Base-by-base conservation (phyloP, 2,329 filamentous ascomycete genomes). In the Colletotrichum sp. region DNA sequence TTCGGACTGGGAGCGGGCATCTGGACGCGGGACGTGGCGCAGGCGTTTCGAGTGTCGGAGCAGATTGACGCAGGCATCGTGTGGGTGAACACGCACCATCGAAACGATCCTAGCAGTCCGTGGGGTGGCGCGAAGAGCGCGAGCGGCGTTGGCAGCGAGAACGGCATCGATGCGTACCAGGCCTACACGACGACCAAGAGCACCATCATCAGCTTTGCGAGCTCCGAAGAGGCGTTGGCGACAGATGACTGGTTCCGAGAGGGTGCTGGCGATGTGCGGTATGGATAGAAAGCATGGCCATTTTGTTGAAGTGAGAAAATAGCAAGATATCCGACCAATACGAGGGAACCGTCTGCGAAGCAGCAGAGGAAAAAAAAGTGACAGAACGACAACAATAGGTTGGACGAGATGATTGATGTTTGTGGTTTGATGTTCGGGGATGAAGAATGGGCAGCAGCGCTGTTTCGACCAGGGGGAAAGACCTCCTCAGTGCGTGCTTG, bases 1-100 rank as follows among this genome's bases (percentile, higher is more conserved):
- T 96, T 95, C 83, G 94, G 94, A 77, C 90, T 97, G 32, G 94
- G 94, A 70, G 93, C 94, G 28, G 94, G 92, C 30, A 88, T 96
- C 24, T 95, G 95, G 91, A 96, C 94, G 34, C 90, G 86, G 77
- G 93, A 95, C 83, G 87, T 96, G 81, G 92, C 93, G 82, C 94
- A 92, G 62, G 93, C 94, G 70, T 90, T 95, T 81, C 90, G 94
- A 48, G 93, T 96, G 4, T 92, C 93, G 67, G 94, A 95, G 81
- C 88, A 88, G 60, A 88, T 96, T 78, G 89, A 91, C 77, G 93
- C 94, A 2, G 94, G 93, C 76, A 89, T 89, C 71, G 86, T 88
- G 3, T 90, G 89, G 87, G 85, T 89, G 55, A 88, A 88, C 71
- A 95, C 88, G 1, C 93, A 95, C 82, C 93, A 95, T 80, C 88